Base-by-base conservation (phyloP, 2,329 filamentous ascomycete species). In the Cordyceps sp. region DNA sequence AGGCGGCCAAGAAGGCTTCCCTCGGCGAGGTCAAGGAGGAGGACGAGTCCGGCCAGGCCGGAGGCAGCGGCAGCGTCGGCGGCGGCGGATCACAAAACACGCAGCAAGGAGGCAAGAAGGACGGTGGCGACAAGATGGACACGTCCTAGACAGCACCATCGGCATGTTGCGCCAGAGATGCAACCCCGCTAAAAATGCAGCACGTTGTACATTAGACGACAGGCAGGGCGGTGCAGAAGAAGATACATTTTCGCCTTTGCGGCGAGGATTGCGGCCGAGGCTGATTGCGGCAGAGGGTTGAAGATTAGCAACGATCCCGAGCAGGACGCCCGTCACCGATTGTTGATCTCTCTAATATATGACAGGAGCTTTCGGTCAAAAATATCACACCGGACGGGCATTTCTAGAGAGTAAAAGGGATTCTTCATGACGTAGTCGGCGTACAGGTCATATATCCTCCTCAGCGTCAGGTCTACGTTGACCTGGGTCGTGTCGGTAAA, bases 401-500 rank as follows among this genome's bases (percentile, higher is more conserved):
- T 98, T 61, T 98, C 90, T 35, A 93, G 66, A 49, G 90, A 86
- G 59, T 96, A 96, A 51, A 98, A 98, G 1, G 90, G 90, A 54
- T 98, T 98, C 66, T 96, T 98, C 84, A 94, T 96, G 44, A 98
- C 90, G 53, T 83, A 96, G 56, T 98, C 90, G 31, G 83, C 72
- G 60, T 96, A 98, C 32, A 96, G 60, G 53, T 96, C 90, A 54
- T 98, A 96, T 45, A 94, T 78, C 53, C 74, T 79, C 50, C 74
- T 69, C 44, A 93, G 76, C 28, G 88, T 78, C 10, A 73, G 66
- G 45, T 96, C 90, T 25, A 92, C 77, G 48, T 92, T 93, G 30
- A 77, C 72, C 60, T 92, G 86, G 41, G 83, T 73, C 13, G 72
- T 74, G 55, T 96, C 90, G 34, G 90, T 94, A 53, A 98, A 94